Base-by-base conservation (phyloP, 306 rosid genomes). In the Begonia loranthoides region DNA sequence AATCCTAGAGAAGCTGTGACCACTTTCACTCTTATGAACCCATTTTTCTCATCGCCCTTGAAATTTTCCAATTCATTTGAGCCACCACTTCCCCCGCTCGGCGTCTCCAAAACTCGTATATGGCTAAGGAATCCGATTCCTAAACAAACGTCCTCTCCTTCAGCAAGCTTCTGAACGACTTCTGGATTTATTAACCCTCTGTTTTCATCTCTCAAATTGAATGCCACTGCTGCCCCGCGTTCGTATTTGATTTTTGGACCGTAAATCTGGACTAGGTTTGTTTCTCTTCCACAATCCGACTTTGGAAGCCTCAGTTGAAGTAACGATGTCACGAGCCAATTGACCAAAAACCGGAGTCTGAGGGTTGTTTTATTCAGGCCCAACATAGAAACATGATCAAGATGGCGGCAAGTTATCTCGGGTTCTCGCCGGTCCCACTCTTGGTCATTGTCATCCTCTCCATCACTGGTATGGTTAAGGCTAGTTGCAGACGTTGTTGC, bases 221-320 rank as follows among this genome's bases (percentile, higher is more conserved):
- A 89, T 54, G 97, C 97, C 52, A 89, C 87, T 15, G 97, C 90
- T 15, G 95, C 95, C 54, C 97, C 97, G 57, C 97, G 76, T 69
- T 89, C 97, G 17, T 89, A 89, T 68, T 89, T 89, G 50, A 89
- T 84, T 58, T 89, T 89, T 3, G 97, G 97, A 17, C 97, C 97
- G 57, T 89, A 89, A 52, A 89, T 89, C 14, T 79, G 77, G 38
- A 89, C 87, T 43, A 89, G 94, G 61, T 58, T 76, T 33, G 52
- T 45, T 55, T 68, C 71, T 47, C 61, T 72, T 62, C 54, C 73
- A 41, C 68, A 78, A 51, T 77, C 79, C 13, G 84, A 56, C 61
- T 63, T 74, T 1, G 81, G 59, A 48, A 89, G 63, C 65, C 78
- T 78, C 36, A 89, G 75, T 60, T 89, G 97, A 65, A 89, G 66